Conservation (phyloP, 2,329 filamentous ascomycete genomes). For the Cladophialophora yegresii region DNA sequence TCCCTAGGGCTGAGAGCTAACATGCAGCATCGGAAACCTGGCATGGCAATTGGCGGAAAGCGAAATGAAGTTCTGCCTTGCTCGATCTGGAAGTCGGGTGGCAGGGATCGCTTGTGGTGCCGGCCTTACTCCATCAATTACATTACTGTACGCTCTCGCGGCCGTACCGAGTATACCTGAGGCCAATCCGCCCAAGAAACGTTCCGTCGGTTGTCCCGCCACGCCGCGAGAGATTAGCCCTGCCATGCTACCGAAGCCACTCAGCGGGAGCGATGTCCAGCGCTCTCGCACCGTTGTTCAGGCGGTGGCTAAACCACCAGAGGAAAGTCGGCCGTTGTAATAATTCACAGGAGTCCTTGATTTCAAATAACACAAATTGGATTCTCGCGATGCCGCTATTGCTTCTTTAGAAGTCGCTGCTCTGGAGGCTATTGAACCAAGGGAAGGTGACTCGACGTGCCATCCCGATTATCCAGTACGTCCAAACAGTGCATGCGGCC, state of each 20-base stretch:
- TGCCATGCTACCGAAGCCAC: background rate
- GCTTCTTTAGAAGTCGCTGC: background rate
- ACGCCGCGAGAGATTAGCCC: constrained; percentile 3
- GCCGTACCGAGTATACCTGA: background rate
- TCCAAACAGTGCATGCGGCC: background rate
- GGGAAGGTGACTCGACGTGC: background rate
- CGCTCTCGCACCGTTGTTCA: background rate
- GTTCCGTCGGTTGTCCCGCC: background rate
- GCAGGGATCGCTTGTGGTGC: background rate
- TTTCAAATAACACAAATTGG: background rate
- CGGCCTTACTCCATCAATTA: background rate
- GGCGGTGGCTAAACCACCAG: background rate
- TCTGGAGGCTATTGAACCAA: background rate
- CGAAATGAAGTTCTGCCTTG: constrained; percentile 3
- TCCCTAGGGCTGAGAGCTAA: constrained; percentile 24
- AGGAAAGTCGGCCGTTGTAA: background rate
- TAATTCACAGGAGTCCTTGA: background rate
- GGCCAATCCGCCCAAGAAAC: background rate
- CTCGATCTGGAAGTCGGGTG: constrained; percentile 22
- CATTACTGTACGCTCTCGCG: background rate
- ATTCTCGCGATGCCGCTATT: background rate
- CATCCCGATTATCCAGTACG: background rate
- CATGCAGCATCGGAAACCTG: constrained; percentile 13
- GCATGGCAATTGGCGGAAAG: constrained; percentile 25
- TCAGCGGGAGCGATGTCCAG: background rate